These are phyloP conservation scores for Andrographis paniculata DNA, from an alignment of 305 asterid species.

Conservation along the genomic window DNA sequence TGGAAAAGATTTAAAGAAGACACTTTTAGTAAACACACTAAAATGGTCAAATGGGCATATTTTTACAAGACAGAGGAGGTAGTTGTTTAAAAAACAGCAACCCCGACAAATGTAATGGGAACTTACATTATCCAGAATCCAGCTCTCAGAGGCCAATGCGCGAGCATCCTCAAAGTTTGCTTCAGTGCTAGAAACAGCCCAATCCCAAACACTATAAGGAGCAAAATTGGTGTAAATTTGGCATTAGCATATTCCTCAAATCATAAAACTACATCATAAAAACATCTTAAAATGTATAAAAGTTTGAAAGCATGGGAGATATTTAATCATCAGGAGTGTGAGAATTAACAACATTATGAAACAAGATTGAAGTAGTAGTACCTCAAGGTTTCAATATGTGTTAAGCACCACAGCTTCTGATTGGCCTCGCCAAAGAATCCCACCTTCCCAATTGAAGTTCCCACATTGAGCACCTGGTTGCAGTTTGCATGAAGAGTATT, in stretches of 20 bases:
- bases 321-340: no score
- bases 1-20: no score
- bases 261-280: no score
- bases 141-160: slow-evolving; percentile 63
- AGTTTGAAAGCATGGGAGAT: no score
- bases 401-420: slow-evolving; percentile 81
- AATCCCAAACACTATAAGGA: slow-evolving; percentile 74
- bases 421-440: slow-evolving; percentile 68
- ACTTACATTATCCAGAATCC: slow-evolving; percentile 59
- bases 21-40: no score
- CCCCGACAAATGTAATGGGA: neutral
- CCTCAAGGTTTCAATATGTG: slow-evolving; percentile 94
- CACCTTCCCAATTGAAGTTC: slow-evolving; percentile 84
- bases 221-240: slow-evolving; percentile 16
- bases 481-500: slow-evolving; percentile 10
- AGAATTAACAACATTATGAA: no score
- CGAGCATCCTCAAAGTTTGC: slow-evolving; percentile 82
- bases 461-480: slow-evolving; percentile 73
- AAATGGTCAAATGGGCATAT: no score
- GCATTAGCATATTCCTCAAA: neutral
- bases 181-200: slow-evolving; percentile 46
- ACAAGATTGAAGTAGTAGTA: no score
- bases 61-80: no score
- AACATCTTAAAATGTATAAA: no score
- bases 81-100: no score